Base-by-base conservation (phyloP, 2,329 filamentous ascomycete species). In the Monosporascus sp. region DNA sequence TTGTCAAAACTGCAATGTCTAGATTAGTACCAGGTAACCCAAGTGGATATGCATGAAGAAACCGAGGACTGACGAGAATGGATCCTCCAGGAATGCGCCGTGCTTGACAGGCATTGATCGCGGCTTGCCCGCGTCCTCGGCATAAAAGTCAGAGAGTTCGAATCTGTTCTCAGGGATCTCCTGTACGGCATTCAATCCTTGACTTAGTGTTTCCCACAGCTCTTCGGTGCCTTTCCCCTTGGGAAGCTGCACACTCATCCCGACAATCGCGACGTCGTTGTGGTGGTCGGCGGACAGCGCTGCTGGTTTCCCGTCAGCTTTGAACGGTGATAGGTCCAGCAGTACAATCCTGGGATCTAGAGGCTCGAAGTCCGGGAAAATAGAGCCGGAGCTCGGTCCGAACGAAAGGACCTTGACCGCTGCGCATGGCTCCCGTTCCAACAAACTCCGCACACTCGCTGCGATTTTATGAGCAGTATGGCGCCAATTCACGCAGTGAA, bases 1-100 rank as follows among this genome's bases (percentile, higher is more conserved):
- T 55, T 54, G 35, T 58, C 58, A 22, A 60, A 60, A 14, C 24
- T 25, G 24, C 3, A 25, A 25, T 25, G 6, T 25, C 24, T 25
- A 25, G 24, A 25, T 25, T 25, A 25, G 24, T 25, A 25, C 24
- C 24, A 25, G 24, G 24, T 25, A 25, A 25, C 24, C 24, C 24
- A 25, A 25, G 24, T 25, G 24, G 24, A 25, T 25, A 25, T 25
- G 24, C 24, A 25, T 25, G 18, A 39, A n/a, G 25, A 47, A 18
- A 5, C 24, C 3, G 31, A 27, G 27, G 48, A 43, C 51, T 53
- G 35, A 54, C 49, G 43, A 39, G 22, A 51, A 54, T 14, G 52
- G 52, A 24, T 54, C 43, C 5, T 44, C 48, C 8, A 54, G 24
- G n/a, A 54, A 54, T 41, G 48, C 49, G 39, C 52, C 52, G 31